These are phyloP conservation scores for Termitomyces sp. DNA, from an alignment of 768 basidiomycete species.

Conservation along the genomic window DNA sequence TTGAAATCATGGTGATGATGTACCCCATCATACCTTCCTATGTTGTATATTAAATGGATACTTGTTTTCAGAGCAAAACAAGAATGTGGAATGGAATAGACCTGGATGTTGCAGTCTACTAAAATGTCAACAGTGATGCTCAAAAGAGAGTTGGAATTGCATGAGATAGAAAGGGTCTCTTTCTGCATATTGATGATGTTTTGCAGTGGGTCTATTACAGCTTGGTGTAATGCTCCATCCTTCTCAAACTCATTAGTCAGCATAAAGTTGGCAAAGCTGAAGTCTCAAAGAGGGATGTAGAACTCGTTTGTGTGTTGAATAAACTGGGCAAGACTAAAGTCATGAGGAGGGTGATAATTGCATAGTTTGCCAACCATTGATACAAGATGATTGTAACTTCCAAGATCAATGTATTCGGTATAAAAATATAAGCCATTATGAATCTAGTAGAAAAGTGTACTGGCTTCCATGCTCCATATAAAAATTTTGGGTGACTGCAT, in stretches of 20 bases:
- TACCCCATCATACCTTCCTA: background rate
- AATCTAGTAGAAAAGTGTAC: no score
- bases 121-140: background rate
- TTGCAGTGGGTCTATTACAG: background rate
- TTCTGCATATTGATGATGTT: background rate
- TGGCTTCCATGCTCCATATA: no score
- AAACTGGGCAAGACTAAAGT: background rate
- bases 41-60: background rate
- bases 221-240: background rate
- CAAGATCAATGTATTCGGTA: no score
- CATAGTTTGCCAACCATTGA: no score
- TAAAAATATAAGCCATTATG: no score
- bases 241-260: background rate
- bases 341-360: background rate
- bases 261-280: background rate
- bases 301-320: background rate
- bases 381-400: no score
- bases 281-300: background rate
- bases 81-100: background rate
- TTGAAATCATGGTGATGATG: no score
- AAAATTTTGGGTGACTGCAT: no score
- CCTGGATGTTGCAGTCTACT: background rate
- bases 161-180: background rate
- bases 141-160: background rate
- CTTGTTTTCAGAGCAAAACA: background rate